These are phyloP conservation scores for Saturnispora galanensis DNA, from an alignment of 805 yeast species.

Conservation along the genomic window DNA sequence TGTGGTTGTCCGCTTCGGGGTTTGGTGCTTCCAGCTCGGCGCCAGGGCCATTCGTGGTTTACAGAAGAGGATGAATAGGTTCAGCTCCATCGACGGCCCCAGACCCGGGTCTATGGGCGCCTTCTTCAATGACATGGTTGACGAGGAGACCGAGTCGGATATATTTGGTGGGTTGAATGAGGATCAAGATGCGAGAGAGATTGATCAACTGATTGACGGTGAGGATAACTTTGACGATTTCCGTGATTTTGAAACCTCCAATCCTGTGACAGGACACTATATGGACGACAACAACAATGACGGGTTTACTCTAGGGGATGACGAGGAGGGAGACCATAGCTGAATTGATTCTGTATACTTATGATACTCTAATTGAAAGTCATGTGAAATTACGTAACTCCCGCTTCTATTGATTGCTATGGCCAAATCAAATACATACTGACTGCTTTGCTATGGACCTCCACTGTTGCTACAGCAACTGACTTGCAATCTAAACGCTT, in stretches of 20 bases:
- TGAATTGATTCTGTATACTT: no score
- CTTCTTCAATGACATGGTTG: constrained; percentile 24
- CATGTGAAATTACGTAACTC: no score
- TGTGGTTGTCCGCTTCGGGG: constrained; percentile 47
- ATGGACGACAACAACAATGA: not conserved
- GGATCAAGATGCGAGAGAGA: constrained; percentile 42
- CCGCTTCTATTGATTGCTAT: no score
- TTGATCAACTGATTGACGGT: constrained; percentile 32
- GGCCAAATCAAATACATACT: no score
- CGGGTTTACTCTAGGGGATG: constrained; percentile 2
- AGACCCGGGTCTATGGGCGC: constrained; percentile 20
- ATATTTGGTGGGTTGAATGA: constrained; percentile 24
- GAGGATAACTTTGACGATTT: constrained; percentile 23
- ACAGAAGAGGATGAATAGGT: constrained; percentile 8
- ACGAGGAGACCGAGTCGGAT: constrained; percentile 21
- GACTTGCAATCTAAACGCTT: not conserved
- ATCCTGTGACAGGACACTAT: constrained; percentile 3
- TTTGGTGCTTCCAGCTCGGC: constrained; percentile 23
- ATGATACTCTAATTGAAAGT: no score
- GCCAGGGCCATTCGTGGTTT: constrained; percentile 1
- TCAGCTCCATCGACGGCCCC: constrained; percentile 15
- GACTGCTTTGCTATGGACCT: no score
- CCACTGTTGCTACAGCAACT: not conserved
- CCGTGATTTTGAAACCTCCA: constrained; percentile 19
- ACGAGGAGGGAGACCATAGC: not conserved